These are phyloP conservation scores for Phytopythium cucurbitacearum DNA, from an alignment of 352 stramenopile species.

Conservation along the genomic window DNA sequence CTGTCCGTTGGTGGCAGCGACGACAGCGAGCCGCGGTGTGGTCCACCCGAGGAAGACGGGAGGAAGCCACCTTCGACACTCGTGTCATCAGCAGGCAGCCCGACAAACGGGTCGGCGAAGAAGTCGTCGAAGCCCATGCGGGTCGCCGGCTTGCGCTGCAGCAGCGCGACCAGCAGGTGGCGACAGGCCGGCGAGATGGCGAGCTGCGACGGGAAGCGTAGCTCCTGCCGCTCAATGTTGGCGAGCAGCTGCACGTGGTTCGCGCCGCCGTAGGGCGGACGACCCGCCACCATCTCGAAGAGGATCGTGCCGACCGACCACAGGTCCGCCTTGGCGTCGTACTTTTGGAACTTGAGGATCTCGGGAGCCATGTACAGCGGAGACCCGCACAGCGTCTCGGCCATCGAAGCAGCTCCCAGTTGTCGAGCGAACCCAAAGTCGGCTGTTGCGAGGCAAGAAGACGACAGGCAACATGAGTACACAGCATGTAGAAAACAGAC, in stretches of 20 bases:
- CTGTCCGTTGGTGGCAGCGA: conserved; percentile 25
- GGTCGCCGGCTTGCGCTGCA: conserved; percentile 84
- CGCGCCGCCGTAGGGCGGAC: conserved; percentile 91
- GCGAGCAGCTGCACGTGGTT: conserved; percentile 94
- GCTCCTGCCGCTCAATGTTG: conserved; percentile 91
- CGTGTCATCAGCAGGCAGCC: conserved; percentile 9
- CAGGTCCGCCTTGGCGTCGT: conserved; percentile 95
- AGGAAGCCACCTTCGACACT: conserved; percentile 3
- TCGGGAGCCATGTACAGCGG: conserved; percentile 98
- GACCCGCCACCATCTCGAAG: conserved; percentile 94
- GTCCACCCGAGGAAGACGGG: neutral
- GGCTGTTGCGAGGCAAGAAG: conserved; percentile 28
- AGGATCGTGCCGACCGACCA: conserved; percentile 95
- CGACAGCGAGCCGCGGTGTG: conserved; percentile 3
- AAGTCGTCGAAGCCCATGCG: conserved; percentile 91
- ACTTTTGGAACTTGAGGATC: conserved; percentile 93
- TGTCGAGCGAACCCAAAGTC: conserved; percentile 97
- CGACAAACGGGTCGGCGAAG: conserved; percentile 74
- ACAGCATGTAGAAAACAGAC: neutral
- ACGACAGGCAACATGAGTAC: conserved; percentile 11
- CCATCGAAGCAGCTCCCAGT: conserved; percentile 88
- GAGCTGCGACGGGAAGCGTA: conserved; percentile 83
- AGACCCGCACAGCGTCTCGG: conserved; percentile 94
- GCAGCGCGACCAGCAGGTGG: conserved; percentile 62
- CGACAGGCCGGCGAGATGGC: conserved; percentile 80